A percentile compares a stretch with the other conserved stretches of the same genome.
These are phyloP conservation scores for Gypsophila paniculata DNA, from an alignment of 179 eudicot genomes.

Conservation along the genomic window DNA sequence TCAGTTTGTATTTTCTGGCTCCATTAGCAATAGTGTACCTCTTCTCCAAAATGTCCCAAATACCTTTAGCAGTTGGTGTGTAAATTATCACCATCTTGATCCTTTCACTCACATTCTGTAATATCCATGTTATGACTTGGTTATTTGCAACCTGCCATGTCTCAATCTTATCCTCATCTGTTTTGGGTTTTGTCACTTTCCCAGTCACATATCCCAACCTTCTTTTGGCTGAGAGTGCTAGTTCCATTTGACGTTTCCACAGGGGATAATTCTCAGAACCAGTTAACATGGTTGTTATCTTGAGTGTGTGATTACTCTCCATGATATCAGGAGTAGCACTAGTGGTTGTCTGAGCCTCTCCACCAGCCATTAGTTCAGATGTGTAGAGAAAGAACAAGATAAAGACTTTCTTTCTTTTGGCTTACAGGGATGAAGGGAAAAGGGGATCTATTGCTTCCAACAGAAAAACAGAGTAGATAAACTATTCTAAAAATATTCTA, in stretches of 20 bases:
- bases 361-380: no score
- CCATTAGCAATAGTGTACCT: constrained; percentile 1
- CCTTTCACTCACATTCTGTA: background rate
- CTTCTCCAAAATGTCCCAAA: background rate
- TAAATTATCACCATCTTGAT: background rate
- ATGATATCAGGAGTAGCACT: no score
- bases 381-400: no score
- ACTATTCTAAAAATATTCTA: no score
- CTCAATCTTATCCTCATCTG: background rate
- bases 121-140: background rate
- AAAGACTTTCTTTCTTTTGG: no score
- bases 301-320: no score
- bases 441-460: no score
- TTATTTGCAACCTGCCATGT: background rate
- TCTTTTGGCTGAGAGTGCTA: background rate
- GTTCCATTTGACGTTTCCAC: background rate
- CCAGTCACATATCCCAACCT: background rate
- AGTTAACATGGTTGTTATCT: background rate
- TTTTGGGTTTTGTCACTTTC: background rate
- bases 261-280: background rate
- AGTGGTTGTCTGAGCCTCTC: no score
- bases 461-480: no score
- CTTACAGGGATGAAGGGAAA: no score
- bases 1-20: background rate
- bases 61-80: background rate